These are phyloP conservation scores for Pseudocercospora cruenta DNA, from an alignment of 2,329 filamentous ascomycete species.

Conservation along the genomic window DNA sequence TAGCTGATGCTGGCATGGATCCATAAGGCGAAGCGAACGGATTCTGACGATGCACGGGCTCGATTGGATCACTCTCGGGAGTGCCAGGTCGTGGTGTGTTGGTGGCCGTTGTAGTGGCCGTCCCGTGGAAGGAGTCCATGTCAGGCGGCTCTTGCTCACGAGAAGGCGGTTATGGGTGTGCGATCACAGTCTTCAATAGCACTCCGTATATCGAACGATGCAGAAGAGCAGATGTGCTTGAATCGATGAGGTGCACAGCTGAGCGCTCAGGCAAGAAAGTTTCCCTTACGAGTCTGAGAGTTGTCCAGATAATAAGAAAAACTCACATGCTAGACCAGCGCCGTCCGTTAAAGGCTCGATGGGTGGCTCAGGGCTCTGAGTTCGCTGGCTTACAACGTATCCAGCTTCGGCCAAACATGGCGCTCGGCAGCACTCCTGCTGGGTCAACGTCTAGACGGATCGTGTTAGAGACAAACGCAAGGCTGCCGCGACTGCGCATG, in stretches of 20 bases:
- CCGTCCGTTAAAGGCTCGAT: background rate
- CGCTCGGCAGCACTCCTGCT: slow-evolving; percentile 8
- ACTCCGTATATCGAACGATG: background rate
- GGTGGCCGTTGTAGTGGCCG: slow-evolving; percentile 37
- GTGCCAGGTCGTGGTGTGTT: slow-evolving; percentile 44
- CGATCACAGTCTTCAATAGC: background rate
- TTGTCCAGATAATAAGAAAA: slow-evolving; percentile 2
- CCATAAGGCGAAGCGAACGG: slow-evolving; percentile 47
- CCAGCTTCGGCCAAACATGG: slow-evolving; percentile 6
- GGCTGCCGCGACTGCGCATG: slow-evolving; percentile 10
- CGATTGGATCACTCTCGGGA: slow-evolving; percentile 41
- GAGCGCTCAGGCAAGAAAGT: too few relatives aligned
- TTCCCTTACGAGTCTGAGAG: background rate
- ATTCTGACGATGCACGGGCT: slow-evolving; percentile 33
- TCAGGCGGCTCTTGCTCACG: background rate
- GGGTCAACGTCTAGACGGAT: background rate
- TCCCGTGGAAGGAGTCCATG: slow-evolving; percentile 37
- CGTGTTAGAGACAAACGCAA: slow-evolving; percentile 11
- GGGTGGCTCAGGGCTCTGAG: slow-evolving; percentile 8
- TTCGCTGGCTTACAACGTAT: slow-evolving; percentile 15
- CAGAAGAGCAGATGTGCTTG: background rate
- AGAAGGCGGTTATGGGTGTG: background rate
- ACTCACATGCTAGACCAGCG: background rate
- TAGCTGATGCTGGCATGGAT: slow-evolving; percentile 49
- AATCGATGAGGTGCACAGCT: background rate